phyloP scores from a whole-genome alignment of 2,329 filamentous ascomycete genomes.

The Xylariaceae sp. region DNA sequence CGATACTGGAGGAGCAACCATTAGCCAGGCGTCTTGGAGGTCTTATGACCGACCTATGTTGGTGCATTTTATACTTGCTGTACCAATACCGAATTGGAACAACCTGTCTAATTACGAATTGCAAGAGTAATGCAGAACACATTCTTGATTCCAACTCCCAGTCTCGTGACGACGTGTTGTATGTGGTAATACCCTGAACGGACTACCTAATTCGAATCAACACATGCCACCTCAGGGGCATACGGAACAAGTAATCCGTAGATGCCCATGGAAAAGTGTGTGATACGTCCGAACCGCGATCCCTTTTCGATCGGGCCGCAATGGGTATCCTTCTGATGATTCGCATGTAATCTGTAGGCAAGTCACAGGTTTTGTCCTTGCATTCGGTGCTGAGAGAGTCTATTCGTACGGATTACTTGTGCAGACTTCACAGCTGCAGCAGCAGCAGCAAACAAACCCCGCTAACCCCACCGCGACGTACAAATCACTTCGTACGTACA shows the following conservation, averaged over 20 bases:
- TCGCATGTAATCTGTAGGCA: neutral
- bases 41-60: slow-evolving; percentile 50
- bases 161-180: neutral
- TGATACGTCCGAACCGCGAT: neutral
- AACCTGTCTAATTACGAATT: neutral
- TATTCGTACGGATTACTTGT: no score
- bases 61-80: slow-evolving; percentile 59
- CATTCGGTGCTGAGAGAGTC: neutral
- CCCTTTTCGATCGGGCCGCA: neutral
- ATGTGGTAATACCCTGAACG: no score
- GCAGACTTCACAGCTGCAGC: no score
- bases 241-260: neutral
- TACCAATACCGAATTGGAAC: neutral
- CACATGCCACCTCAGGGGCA: no score
- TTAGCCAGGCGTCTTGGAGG: slow-evolving; percentile 81
- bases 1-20: neutral
- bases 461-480: neutral
- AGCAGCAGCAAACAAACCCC: neutral
- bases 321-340: neutral
- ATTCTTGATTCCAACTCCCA: no score
- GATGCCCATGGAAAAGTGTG: neutral
- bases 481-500: neutral
- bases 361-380: neutral
- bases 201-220: no score
- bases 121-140: neutral